These are phyloP conservation scores for Clathrospora elynae DNA, from an alignment of 2,329 filamentous ascomycete species.

Conservation along the genomic window DNA sequence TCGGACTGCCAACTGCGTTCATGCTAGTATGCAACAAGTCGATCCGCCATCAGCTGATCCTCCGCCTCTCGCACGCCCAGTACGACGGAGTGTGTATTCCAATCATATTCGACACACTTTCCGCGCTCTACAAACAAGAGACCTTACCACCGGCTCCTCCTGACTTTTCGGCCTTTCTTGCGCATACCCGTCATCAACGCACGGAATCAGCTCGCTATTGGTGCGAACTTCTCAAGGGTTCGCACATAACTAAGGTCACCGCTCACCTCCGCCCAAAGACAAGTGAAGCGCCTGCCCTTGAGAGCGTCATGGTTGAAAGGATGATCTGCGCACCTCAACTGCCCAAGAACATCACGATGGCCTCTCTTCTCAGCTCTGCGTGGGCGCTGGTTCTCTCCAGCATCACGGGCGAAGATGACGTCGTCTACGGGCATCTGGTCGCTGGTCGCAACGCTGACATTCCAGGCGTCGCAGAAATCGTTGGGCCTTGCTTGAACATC, in stretches of 20 bases:
- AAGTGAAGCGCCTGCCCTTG: constrained; percentile 8
- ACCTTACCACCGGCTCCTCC: not conserved
- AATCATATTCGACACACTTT: constrained; percentile 3
- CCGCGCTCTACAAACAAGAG: not conserved
- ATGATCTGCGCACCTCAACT: not conserved
- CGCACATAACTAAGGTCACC: constrained; percentile 7
- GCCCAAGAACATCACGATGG: constrained; percentile 43
- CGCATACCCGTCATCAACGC: not conserved
- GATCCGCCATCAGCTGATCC: constrained; percentile 3
- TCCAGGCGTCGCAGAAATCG: constrained; percentile 76
- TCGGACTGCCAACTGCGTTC: constrained; percentile 1
- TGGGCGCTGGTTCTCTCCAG: constrained; percentile 46
- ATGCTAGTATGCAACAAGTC: constrained; percentile 3
- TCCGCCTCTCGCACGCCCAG: constrained; percentile 20
- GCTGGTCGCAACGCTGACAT: constrained; percentile 37
- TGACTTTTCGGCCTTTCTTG: constrained; percentile 1
- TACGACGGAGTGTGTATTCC: constrained; percentile 18
- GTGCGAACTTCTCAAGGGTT: constrained; percentile 11
- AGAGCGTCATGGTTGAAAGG: constrained; percentile 36
- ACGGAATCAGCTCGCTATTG: constrained; percentile 3
- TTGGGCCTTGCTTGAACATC: constrained; percentile 82
- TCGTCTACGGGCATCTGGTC: constrained; percentile 30
- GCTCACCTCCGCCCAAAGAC: not conserved
- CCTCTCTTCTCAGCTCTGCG: constrained; percentile 43
- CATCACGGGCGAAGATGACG: constrained; percentile 33